Evolutionary conservation across 2,329 filamentous ascomycete species (phyloP).

Genomic region (Eutypa lata): DNA sequence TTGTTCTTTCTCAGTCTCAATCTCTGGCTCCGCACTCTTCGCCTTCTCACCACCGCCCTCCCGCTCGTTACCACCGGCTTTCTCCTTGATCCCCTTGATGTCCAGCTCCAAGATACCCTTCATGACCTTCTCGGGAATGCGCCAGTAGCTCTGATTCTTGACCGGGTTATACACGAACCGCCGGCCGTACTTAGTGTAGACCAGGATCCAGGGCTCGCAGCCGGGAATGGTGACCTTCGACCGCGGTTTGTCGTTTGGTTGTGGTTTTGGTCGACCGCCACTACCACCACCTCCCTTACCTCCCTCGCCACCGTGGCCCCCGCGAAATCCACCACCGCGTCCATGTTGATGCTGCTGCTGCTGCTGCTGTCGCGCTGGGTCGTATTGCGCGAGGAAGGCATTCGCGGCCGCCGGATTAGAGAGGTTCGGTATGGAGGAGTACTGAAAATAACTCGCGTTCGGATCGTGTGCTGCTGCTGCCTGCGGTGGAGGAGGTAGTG

Average conservation of each 20-base stretch:
- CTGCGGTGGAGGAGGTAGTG: conserved; percentile 9
- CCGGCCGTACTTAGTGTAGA: conserved; percentile 87
- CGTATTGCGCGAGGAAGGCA: conserved; percentile 57
- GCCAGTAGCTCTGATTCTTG: conserved; percentile 91
- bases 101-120: conserved; percentile 72
- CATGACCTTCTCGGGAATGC: conserved; percentile 84
- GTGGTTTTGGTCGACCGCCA: conserved; percentile 60
- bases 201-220: conserved; percentile 82
- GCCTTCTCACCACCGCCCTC: conserved; percentile 14
- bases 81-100: conserved; percentile 63
- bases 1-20: conserved; percentile 47
- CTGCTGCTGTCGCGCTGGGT: conserved; percentile 35
- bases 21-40: conserved; percentile 17
- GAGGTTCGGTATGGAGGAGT: conserved; percentile 40
- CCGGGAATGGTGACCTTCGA: conserved; percentile 76
- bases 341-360: conserved; percentile 29
- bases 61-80: conserved; percentile 39
- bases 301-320: conserved; percentile 41
- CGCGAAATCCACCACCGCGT: too few relatives aligned
- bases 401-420: conserved; percentile 57
- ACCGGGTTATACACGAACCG: conserved; percentile 86
- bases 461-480: too few relatives aligned
- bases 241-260: conserved; percentile 76
- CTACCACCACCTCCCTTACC: conserved; percentile 39
- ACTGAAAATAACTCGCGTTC: conserved; percentile 39